phyloP scores from a whole-genome alignment of 208 protist species.

The Leishmania arabica region DNA sequence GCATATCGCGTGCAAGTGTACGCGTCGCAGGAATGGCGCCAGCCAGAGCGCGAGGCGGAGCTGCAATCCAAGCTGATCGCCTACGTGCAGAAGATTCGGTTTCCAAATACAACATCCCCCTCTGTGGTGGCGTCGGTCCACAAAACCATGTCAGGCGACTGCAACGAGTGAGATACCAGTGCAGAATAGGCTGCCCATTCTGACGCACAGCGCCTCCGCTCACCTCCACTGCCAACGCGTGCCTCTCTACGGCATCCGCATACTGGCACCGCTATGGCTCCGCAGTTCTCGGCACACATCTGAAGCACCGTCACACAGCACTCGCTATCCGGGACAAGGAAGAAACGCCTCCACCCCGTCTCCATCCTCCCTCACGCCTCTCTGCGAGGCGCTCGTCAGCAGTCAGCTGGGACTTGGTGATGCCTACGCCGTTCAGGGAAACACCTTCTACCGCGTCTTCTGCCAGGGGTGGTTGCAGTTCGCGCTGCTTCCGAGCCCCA shows the following conservation, averaged over 20 bases:
- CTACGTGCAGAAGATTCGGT: conserved; percentile 6
- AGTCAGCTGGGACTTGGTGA: conserved; percentile 14
- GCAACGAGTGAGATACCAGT: background rate
- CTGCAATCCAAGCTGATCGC: conserved; percentile 11
- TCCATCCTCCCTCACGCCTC: conserved; percentile 8
- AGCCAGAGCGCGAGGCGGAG: conserved; percentile 7
- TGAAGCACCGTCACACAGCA: background rate
- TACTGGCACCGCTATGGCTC: conserved; percentile 29
- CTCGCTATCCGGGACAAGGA: background rate
- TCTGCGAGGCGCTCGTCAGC: conserved; percentile 26
- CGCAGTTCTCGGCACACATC: background rate
- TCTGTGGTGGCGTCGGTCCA: background rate
- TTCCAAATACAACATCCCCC: background rate
- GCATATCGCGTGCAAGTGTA: conserved; percentile 30
- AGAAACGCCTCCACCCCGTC: background rate
- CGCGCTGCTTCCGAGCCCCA: conserved; percentile 8
- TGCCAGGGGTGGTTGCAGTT: conserved; percentile 30
- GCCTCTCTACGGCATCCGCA: conserved; percentile 30
- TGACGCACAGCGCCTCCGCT: conserved; percentile 23
- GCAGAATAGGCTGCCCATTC: conserved; percentile 21
- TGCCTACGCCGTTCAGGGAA: background rate
- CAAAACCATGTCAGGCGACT: background rate
- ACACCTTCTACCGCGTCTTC: conserved; percentile 22
- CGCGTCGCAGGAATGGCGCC: conserved; percentile 5
- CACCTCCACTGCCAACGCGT: conserved; percentile 40